Base-by-base conservation (phyloP, 805 yeast species). In the Citeromyces matritensis region DNA sequence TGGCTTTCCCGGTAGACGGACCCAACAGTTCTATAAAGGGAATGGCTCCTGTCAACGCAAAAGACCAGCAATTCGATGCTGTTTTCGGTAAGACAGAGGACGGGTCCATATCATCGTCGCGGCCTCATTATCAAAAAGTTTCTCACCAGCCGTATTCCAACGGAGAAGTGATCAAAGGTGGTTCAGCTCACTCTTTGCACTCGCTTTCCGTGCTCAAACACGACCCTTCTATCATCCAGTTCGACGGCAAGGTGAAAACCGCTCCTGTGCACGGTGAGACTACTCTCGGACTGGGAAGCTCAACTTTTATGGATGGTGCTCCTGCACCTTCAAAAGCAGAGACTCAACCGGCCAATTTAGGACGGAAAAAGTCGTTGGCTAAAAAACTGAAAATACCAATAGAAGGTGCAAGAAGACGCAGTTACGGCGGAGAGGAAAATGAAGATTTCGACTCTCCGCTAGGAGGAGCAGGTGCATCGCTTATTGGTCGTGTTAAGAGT, bases 1-100 rank as follows among this genome's bases (percentile, higher is more conserved):
- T 73, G 58, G 98, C 98, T 1, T 91, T 88, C 65, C 95, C 96
- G 0, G 81, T 68, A 5, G 94, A 88, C 55, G 96, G 97, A 1
- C 95, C 97, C 39, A 91, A 91, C 55, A 79, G 71, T 46, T 68
- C 88, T 5, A 74, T 88, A 38, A 70, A 70, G 42, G 94, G 93
- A 15, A 59, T 68, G 37, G 73, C 70, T 17, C 69, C 71, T 19
- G 48, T 55, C 23, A 53, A 60, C 32, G 58, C 73, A 10, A 77
- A 72, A 44, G 68, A 66, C 27, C 66, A 76, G 26, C 75, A 77
- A 30, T 63, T 78, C 45, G 75, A 82, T 49, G 65, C 72, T 46
- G 84, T 86, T 3, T 79, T 84, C 50, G 96, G 96, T 12, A 71
- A 62, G 34, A 63, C 60, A 33, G 75, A 69, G 31, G 69, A 63